These are phyloP conservation scores for Penicillium sp. DNA, from an alignment of 2,329 filamentous ascomycete species.

Conservation along the genomic window DNA sequence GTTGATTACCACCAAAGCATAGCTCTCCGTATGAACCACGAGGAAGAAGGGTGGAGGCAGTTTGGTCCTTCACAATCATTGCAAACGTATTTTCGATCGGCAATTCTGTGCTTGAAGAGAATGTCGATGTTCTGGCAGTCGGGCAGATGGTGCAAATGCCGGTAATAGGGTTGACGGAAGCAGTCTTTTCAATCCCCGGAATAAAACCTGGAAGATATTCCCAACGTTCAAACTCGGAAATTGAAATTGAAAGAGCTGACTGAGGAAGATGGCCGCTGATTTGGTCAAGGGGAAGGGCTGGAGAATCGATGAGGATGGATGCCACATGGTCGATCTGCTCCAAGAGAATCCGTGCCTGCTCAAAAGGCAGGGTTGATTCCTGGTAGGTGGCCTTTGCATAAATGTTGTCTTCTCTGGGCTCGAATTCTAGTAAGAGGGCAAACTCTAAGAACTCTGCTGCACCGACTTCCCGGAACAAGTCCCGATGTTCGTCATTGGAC, in stretches of 20 bases:
- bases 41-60: slow-evolving; percentile 57
- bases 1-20: slow-evolving; percentile 82
- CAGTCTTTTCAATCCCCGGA: slow-evolving; percentile 56
- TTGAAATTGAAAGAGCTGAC: slow-evolving; percentile 51
- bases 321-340: slow-evolving; percentile 61
- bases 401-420: slow-evolving; percentile 56
- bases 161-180: slow-evolving; percentile 50
- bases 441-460: slow-evolving; percentile 74
- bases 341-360: slow-evolving; percentile 58
- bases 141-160: slow-evolving; percentile 78
- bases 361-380: slow-evolving; percentile 51
- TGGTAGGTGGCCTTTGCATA: slow-evolving; percentile 57
- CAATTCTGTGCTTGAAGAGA: slow-evolving; percentile 72
- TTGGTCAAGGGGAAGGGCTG: slow-evolving; percentile 33
- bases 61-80: slow-evolving; percentile 56
- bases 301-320: slow-evolving; percentile 41
- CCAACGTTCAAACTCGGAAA: slow-evolving; percentile 39
- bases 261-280: slow-evolving; percentile 29
- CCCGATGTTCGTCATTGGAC: slow-evolving; percentile 31
- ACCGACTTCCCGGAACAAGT: slow-evolving; percentile 54
- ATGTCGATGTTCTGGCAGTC: slow-evolving; percentile 56
- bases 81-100: slow-evolving; percentile 73
- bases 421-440: slow-evolving; percentile 71
- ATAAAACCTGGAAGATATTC: slow-evolving; percentile 48
- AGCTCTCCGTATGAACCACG: slow-evolving; percentile 75